Conservation (phyloP, 1,284 basidiomycete species). For the Ustilago nuda region DNA sequence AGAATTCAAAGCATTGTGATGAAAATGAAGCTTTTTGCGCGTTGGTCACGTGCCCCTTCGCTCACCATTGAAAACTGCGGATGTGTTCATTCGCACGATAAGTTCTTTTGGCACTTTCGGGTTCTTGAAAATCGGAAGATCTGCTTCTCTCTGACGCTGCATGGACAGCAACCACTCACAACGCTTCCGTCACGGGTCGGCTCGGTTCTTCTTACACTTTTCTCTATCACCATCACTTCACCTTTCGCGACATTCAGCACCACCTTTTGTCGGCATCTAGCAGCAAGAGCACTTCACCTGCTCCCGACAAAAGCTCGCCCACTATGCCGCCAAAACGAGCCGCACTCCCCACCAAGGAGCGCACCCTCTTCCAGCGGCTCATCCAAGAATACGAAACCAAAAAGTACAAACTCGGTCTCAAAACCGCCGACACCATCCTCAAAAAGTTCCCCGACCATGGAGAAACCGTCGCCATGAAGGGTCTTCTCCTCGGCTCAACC, state of each 20-base stretch:
- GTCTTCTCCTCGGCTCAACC: constrained; percentile 62
- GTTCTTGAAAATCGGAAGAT: constrained; percentile 33
- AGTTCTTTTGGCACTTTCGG: not conserved
- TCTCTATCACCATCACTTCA: not conserved
- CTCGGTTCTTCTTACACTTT: not conserved
- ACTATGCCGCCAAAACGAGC: constrained; percentile 61
- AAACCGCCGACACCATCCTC: constrained; percentile 91
- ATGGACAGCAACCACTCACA: not conserved
- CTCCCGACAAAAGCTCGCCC: not conserved
- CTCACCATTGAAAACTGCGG: too few species aligned
- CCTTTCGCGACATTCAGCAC: constrained; percentile 4
- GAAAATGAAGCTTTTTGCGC: too few species aligned
- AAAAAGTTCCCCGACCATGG: constrained; percentile 97
- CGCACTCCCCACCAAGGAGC: constrained; percentile 83
- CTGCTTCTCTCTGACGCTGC: constrained; percentile 1
- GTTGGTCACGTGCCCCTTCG: too few species aligned
- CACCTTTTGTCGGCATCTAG: not conserved
- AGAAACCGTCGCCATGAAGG: constrained; percentile 68
- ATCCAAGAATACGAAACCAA: constrained; percentile 84
- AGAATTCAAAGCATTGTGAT: too few species aligned
- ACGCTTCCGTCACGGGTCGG: constrained; percentile 7
- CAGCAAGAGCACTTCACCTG: not conserved
- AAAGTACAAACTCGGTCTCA: constrained; percentile 89
- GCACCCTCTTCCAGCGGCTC: constrained; percentile 85
- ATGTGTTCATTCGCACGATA: too few species aligned